These are phyloP conservation scores for Picea mariana DNA, from an alignment of 83 land plant species.

Conservation along the genomic window DNA sequence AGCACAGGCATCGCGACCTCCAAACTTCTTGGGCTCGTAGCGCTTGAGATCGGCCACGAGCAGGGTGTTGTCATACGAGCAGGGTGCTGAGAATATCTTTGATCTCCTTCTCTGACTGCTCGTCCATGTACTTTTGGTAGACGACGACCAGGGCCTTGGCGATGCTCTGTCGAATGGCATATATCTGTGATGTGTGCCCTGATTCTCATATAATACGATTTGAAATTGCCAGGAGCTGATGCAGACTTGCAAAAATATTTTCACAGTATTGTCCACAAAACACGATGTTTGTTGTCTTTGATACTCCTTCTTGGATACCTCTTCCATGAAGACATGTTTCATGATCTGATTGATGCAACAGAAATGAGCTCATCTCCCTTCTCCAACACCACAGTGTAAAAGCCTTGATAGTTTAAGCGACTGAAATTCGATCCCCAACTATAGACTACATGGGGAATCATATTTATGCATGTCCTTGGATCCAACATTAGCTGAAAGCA, in stretches of 20 bases:
- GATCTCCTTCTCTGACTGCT: conserved; percentile 75
- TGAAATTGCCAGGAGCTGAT: too few relatives aligned
- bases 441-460: too few relatives aligned
- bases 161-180: conserved; percentile 60
- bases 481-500: too few relatives aligned
- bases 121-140: conserved; percentile 49
- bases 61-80: too few relatives aligned
- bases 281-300: too few relatives aligned
- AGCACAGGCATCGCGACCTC: conserved; percentile 67
- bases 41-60: conserved; percentile 64
- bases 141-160: conserved; percentile 60
- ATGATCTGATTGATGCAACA: conserved; percentile 92
- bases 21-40: conserved; percentile 76
- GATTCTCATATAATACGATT: conserved; percentile 68
- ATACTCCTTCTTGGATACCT: too few relatives aligned
- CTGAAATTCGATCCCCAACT: conserved; percentile 88
- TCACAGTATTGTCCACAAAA: too few relatives aligned
- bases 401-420: conserved; percentile 82
- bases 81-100: conserved; percentile 53
- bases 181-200: conserved; percentile 56
- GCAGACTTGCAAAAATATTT: too few relatives aligned
- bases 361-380: conserved; percentile 86
- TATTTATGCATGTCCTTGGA: too few relatives aligned
- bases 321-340: too few relatives aligned
- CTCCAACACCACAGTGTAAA: conserved; percentile 81